phyloP scores from a whole-genome alignment of 2,329 filamentous ascomycete species.

The Nemania abortiva region DNA sequence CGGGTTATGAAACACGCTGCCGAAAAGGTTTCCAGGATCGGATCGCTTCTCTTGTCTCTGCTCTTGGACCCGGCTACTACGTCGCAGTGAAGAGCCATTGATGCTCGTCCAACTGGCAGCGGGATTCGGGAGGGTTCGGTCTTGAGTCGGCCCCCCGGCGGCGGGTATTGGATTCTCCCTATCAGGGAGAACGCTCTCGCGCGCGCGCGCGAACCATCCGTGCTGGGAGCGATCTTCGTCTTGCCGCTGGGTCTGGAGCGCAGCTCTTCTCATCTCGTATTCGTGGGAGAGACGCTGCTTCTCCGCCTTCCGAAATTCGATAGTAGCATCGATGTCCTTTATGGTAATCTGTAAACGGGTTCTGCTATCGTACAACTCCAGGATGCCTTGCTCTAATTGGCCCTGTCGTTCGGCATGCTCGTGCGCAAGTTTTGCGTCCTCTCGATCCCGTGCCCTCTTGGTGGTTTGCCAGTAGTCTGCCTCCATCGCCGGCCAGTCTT shows the following conservation, averaged over 20 bases:
- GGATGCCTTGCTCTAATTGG: slow-evolving; percentile 40
- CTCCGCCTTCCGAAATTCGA: slow-evolving; percentile 44
- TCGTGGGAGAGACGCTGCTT: slow-evolving; percentile 45
- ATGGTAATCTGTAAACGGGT: slow-evolving; percentile 44
- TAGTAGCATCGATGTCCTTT: slow-evolving; percentile 37
- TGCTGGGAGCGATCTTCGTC: slow-evolving; percentile 46
- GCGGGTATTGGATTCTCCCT: slow-evolving; percentile 41
- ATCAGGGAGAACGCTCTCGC: slow-evolving; percentile 32
- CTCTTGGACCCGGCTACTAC: slow-evolving; percentile 46
- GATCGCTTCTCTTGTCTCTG: slow-evolving; percentile 49
- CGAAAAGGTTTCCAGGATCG: slow-evolving; percentile 50
- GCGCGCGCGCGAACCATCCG: slow-evolving; percentile 40
- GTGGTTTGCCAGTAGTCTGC: slow-evolving; percentile 45
- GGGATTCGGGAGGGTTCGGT: slow-evolving; percentile 38
- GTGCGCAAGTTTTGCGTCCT: slow-evolving; percentile 43
- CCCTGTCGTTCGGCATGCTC: slow-evolving; percentile 44
- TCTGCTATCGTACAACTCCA: slow-evolving; percentile 44
- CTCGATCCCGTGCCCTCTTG: slow-evolving; percentile 41
- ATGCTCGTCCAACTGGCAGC: slow-evolving; percentile 50
- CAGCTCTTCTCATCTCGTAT: slow-evolving; percentile 39
- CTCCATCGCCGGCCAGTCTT: slow-evolving; percentile 45
- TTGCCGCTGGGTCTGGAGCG: slow-evolving; percentile 39
- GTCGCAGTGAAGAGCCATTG: slow-evolving; percentile 47
- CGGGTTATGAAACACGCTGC: slow-evolving; percentile 52
- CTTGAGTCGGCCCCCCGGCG: slow-evolving; percentile 33